Evolutionary conservation across 2,329 filamentous ascomycete species (phyloP).

Genomic region (Talaromyces marneffei): DNA sequence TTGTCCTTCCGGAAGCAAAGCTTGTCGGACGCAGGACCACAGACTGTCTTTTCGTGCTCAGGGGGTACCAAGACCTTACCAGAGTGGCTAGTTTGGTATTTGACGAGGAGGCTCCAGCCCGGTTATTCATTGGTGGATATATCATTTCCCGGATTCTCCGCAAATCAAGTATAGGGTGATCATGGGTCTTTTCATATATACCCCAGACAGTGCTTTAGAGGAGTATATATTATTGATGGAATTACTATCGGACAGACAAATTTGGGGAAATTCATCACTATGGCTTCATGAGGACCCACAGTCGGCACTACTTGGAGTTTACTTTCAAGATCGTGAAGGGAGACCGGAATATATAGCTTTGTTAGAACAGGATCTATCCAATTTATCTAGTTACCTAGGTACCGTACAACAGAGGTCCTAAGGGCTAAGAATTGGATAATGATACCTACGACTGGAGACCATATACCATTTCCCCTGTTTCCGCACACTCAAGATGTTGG

Average conservation of each 20-base stretch:
- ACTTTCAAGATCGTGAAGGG: neutral
- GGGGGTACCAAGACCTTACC: neutral
- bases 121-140: neutral
- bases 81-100: neutral
- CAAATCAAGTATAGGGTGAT: neutral
- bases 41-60: neutral
- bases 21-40: too few relatives aligned
- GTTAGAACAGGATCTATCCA: neutral
- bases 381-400: too few relatives aligned
- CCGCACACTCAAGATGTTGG: neutral
- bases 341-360: neutral
- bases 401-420: too few relatives aligned
- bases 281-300: neutral
- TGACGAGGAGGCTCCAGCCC: neutral
- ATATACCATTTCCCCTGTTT: neutral
- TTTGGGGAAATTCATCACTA: neutral
- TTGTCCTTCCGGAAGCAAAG: too few relatives aligned
- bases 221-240: neutral
- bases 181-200: neutral
- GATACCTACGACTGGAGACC: neutral
- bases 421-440: neutral
- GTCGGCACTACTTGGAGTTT: neutral
- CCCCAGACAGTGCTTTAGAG: neutral
- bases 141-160: neutral
- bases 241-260: neutral